These are phyloP conservation scores for Leavenworthia alabamica DNA, from an alignment of 345 rosid species.

Conservation along the genomic window DNA sequence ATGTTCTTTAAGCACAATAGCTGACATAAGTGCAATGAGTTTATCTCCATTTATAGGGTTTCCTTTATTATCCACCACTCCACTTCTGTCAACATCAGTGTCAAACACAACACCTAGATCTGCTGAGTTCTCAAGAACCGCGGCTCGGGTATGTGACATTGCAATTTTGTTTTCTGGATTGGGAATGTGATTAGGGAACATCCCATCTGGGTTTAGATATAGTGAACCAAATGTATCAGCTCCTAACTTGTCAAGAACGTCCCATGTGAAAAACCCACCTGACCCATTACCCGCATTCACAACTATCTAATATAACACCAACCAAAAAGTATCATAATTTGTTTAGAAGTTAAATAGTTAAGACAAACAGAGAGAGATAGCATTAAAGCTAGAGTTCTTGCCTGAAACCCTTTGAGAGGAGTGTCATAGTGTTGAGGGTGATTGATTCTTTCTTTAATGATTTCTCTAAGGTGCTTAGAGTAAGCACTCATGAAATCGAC, in stretches of 20 bases:
- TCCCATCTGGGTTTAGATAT: conserved; percentile 80
- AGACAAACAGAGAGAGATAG: neutral
- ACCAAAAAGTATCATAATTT: neutral
- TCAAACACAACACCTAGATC: conserved; percentile 96
- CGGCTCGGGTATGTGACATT: conserved; percentile 72
- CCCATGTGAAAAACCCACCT: conserved; percentile 90
- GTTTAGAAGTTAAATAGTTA: neutral
- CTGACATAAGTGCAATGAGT: conserved; percentile 85
- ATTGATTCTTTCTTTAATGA: conserved; percentile 69
- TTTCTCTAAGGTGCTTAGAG: conserved; percentile 54
- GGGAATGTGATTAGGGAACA: conserved; percentile 92
- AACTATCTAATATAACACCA: conserved; percentile 47
- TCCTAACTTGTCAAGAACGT: conserved; percentile 79
- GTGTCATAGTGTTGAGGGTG: conserved; percentile 75
- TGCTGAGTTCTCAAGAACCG: conserved; percentile 64
- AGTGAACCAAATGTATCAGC: conserved; percentile 88
- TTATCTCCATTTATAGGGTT: conserved; percentile 85
- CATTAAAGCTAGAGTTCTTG: conserved; percentile 20
- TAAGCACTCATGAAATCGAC: conserved; percentile 82
- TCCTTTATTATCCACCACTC: conserved; percentile 72
- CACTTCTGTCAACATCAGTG: conserved; percentile 91
- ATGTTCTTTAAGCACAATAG: conserved; percentile 72
- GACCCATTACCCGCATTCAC: conserved; percentile 95
- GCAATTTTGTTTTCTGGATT: conserved; percentile 85
- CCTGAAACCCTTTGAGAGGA: conserved; percentile 83